These are phyloP conservation scores for Colletotrichum navitas DNA, from an alignment of 2,329 filamentous ascomycete genomes.

Conservation along the genomic window DNA sequence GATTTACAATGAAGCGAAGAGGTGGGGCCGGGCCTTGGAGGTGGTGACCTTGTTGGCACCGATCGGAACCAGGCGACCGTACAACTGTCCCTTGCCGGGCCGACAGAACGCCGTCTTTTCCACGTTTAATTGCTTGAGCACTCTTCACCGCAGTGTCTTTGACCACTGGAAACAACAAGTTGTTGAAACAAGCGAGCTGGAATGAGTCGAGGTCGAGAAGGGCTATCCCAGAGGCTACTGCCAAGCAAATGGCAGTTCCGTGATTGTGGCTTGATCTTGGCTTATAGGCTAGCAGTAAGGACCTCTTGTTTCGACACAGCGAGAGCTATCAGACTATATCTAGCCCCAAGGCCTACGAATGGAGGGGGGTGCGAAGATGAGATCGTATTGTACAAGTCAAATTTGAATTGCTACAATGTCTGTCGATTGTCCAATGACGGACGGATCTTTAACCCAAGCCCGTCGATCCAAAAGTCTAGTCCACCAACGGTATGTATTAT, in stretches of 20 bases:
- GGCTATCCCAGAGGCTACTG: background rate
- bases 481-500: background rate
- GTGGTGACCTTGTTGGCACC: background rate
- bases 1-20: slow-evolving; percentile 25
- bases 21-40: background rate
- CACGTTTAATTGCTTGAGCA: background rate
- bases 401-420: background rate
- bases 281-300: background rate
- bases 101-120: background rate
- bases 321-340: background rate
- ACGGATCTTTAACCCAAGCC: background rate
- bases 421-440: background rate
- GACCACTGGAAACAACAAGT: too few species aligned
- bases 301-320: background rate
- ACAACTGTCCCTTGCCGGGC: background rate
- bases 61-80: background rate
- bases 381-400: background rate
- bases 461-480: background rate
- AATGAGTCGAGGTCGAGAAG: background rate
- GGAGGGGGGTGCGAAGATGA: background rate
- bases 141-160: background rate
- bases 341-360: background rate
- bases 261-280: slow-evolving; percentile 10
- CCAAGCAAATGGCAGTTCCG: background rate
- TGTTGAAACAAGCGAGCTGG: background rate